These are phyloP conservation scores for Delonix regia DNA, from an alignment of 306 rosid species.

Conservation along the genomic window DNA sequence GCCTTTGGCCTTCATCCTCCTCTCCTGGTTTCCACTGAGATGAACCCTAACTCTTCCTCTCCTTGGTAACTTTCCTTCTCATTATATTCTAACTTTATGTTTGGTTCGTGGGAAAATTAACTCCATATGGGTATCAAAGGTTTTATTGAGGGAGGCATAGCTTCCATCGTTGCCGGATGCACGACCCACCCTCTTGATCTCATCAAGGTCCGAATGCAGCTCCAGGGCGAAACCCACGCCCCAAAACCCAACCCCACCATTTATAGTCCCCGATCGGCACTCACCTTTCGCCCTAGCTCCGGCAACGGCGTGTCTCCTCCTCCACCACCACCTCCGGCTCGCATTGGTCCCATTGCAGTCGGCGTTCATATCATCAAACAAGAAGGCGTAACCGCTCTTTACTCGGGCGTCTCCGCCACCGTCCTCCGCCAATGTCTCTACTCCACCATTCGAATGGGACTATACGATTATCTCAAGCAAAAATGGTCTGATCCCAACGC, in stretches of 20 bases:
- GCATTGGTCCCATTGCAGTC: conserved; percentile 48
- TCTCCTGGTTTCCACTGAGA: conserved; percentile 58
- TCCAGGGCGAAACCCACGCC: conserved; percentile 62
- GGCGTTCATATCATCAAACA: conserved; percentile 58
- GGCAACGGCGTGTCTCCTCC: conserved; percentile 18
- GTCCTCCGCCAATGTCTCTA: conserved; percentile 72
- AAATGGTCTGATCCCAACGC: conserved; percentile 65
- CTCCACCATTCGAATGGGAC: conserved; percentile 82
- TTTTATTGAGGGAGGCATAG: conserved; percentile 83
- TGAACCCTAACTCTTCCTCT: conserved; percentile 46
- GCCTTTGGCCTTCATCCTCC: conserved; percentile 59
- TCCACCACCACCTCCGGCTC: background rate
- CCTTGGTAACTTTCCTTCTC: background rate
- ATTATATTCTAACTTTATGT: background rate
- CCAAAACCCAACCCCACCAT: conserved; percentile 2
- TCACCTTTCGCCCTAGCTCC: conserved; percentile 36
- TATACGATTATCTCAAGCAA: conserved; percentile 62
- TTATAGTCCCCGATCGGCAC: conserved; percentile 39
- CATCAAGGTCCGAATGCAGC: conserved; percentile 84
- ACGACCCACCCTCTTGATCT: conserved; percentile 79
- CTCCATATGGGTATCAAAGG: conserved; percentile 65
- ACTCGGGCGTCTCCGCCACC: conserved; percentile 76
- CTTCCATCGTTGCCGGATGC: conserved; percentile 72
- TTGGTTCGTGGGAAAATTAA: background rate
- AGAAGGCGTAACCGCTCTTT: conserved; percentile 66